phyloP scores from a whole-genome alignment of 75 land plant species.

The Pinus taeda region DNA sequence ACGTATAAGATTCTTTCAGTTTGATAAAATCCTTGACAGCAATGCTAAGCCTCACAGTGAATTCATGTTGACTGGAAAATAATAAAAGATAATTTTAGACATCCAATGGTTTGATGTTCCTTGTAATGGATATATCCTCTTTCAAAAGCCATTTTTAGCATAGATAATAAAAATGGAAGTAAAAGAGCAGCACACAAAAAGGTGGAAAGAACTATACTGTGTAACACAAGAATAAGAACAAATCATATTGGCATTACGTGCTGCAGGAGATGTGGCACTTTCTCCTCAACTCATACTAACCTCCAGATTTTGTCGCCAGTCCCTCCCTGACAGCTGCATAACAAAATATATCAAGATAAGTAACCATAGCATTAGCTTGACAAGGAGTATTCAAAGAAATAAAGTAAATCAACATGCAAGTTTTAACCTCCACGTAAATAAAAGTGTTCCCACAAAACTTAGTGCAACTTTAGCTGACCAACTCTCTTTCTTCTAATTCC shows the following conservation, averaged over 20 bases:
- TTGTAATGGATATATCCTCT: not conserved
- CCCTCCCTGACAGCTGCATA: constrained; percentile 78
- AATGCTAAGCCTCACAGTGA: too few species aligned
- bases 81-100: too few species aligned
- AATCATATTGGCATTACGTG: not conserved
- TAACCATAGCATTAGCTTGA: constrained; percentile 3
- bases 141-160: not conserved
- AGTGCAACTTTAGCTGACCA: constrained; percentile 1
- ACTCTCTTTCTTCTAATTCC: not conserved
- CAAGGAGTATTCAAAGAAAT: constrained; percentile 3
- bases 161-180: not conserved
- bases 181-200: not conserved
- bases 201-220: not conserved
- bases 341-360: constrained; percentile 6
- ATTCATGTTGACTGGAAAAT: too few species aligned
- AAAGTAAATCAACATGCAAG: not conserved
- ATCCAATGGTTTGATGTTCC: not conserved
- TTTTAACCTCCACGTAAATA: constrained; percentile 1
- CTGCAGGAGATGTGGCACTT: not conserved
- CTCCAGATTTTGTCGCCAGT: constrained; percentile 81
- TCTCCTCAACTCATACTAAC: constrained; percentile 34
- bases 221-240: not conserved
- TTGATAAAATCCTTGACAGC: too few species aligned
- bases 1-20: too few species aligned
- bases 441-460: not conserved